Evolutionary conservation across 352 stramenopile genomes (phyloP), one percentile per base, ranked within the genome.

Genomic region (Pythium volutum): DNA sequence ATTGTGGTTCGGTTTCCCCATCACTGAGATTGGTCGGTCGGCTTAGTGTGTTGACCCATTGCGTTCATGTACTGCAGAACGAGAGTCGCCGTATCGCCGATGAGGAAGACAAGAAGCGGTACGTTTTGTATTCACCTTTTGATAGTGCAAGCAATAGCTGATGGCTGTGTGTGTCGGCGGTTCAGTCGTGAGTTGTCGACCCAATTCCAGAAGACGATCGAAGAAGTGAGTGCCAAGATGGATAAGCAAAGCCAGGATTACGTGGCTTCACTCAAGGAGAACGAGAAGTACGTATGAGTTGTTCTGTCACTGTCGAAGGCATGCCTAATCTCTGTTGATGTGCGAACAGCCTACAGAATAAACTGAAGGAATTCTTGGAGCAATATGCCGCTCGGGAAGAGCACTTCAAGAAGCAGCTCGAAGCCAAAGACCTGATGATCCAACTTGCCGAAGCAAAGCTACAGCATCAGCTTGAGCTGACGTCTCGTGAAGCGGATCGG

Each of bases 171-270:
- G 36, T 22, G 18, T 20, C 18, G 18, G n/a, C 2, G 18, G 42
- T 58, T 3, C 55, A 93, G 84, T 16, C 78, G 81, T 20, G 80
- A 92, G 23, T 57, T 95, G 39, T 92, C 80, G 18, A 51, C 69
- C 12, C 84, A 92, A 47, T 95, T 95, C 34, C 82, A 95, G 29
- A 93, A 79, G 46, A 95, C 86, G 20, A 93, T 95, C 29, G 86
- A 93, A 64, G 84, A 93, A 71, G 86, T 95, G 47, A 91, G 86
- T 66, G 59, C 71, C n/a, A 95, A 93, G 66, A 95, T 95, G 86
- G 86, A 95, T 34, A 77, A 92, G 43, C 84, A 95, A 53, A 74
- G 80, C 34, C 75, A 92, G 25, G 86, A 95, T 66, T 93, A 95
- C 64, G 76, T 95, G 51, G 64, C 79, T 4, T 91, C 86, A 9